Evolutionary conservation across 1,284 basidiomycete genomes (phyloP).

Genomic region (Rugiboletus extremiorientalis): DNA sequence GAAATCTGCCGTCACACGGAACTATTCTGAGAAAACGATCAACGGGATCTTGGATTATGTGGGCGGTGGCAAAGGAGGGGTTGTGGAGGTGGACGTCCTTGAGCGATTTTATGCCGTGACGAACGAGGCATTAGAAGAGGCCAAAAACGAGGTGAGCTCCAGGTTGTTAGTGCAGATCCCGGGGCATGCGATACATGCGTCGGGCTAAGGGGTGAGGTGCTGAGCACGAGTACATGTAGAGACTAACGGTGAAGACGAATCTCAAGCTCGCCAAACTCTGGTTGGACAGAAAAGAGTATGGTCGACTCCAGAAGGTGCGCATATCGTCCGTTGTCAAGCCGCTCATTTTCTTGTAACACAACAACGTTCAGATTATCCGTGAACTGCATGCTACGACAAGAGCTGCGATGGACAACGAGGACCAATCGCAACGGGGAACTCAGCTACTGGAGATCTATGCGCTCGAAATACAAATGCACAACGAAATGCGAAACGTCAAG

Average conservation of each 20-base stretch:
- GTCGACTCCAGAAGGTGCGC: slow-evolving; percentile 75
- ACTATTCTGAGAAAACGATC: slow-evolving; percentile 97
- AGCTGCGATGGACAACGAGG: slow-evolving; percentile 64
- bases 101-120: slow-evolving; percentile 97
- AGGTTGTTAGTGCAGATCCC: not conserved
- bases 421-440: slow-evolving; percentile 87
- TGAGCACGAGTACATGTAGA: slow-evolving; percentile 44
- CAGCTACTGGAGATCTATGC: slow-evolving; percentile 98
- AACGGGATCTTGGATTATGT: slow-evolving; percentile 99
- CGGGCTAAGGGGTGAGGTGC: not conserved
- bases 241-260: slow-evolving; percentile 93
- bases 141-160: slow-evolving; percentile 86
- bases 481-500: slow-evolving; percentile 92
- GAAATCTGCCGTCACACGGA: slow-evolving; percentile 87
- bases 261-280: slow-evolving; percentile 97
- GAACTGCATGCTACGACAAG: slow-evolving; percentile 71
- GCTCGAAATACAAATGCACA: slow-evolving; percentile 99
- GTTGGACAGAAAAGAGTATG: slow-evolving; percentile 93
- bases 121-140: slow-evolving; percentile 85
- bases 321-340: not conserved
- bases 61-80: slow-evolving; percentile 84
- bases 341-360: not conserved
- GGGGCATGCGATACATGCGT: not conserved
- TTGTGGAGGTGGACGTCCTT: slow-evolving; percentile 83
- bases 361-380: slow-evolving; percentile 56